Conservation (phyloP, 805 yeast genomes). For the Cyberlindnera maclurae region DNA sequence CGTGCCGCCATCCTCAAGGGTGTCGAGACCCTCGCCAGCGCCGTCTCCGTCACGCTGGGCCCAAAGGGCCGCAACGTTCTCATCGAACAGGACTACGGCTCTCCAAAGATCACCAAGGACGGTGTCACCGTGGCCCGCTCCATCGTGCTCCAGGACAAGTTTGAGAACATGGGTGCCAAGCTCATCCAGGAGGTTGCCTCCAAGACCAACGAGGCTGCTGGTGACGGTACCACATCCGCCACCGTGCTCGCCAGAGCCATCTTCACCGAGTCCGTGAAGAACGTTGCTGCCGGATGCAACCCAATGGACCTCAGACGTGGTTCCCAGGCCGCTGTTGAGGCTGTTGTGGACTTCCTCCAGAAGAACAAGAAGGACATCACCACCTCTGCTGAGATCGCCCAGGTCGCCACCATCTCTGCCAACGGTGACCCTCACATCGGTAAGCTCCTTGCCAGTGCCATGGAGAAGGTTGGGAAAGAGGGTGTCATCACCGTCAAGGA, state of each 20-base stretch:
- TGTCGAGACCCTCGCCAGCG: constrained; percentile 81
- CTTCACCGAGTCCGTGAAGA: constrained; percentile 94
- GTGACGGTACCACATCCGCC: constrained; percentile 99
- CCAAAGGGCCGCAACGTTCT: constrained; percentile 98
- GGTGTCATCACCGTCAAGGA: constrained; percentile 98
- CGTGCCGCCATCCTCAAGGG: constrained; percentile 69
- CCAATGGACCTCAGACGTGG: constrained; percentile 99
- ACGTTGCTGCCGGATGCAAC: constrained; percentile 98
- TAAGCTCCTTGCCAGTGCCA: constrained; percentile 85
- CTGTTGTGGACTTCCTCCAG: constrained; percentile 82
- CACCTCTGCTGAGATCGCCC: constrained; percentile 93
- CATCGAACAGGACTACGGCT: constrained; percentile 93
- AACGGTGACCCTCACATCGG: constrained; percentile 97
- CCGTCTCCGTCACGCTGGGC: constrained; percentile 94
- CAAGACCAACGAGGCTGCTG: constrained; percentile 96
- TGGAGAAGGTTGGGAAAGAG: constrained; percentile 99
- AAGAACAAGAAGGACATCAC: constrained; percentile 92
- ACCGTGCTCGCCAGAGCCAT: constrained; percentile 95
- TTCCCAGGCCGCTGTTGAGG: constrained; percentile 96
- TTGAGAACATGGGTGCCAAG: constrained; percentile 96
- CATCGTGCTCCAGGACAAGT: constrained; percentile 80
- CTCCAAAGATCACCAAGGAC: constrained; percentile 98
- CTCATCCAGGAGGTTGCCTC: constrained; percentile 95
- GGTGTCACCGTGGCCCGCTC: constrained; percentile 98
- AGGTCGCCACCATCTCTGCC: constrained; percentile 97